Evolutionary conservation across 495 filamentous ascomycete genomes (phyloP).

Genomic region (Xylaria venustula): DNA sequence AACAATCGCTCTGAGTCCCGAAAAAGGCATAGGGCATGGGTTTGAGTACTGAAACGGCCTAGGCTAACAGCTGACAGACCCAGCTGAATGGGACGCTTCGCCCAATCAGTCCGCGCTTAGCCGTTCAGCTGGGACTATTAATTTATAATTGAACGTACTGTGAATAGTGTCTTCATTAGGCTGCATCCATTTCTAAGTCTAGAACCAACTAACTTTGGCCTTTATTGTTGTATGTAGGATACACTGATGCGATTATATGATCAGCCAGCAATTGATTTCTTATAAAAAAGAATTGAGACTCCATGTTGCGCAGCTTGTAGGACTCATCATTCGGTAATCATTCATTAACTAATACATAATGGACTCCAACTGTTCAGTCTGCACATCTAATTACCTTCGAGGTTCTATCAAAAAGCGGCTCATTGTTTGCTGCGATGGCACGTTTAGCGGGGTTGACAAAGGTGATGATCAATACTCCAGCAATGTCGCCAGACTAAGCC

Average conservation of each 20-base stretch:
- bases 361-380: not conserved
- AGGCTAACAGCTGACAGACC: not conserved
- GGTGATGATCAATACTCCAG: not conserved
- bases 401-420: constrained; percentile 15
- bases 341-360: not conserved
- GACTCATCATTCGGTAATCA: not conserved
- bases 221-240: no score
- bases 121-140: not conserved
- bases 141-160: not conserved
- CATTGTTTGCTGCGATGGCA: constrained; percentile 25
- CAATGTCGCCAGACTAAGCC: not conserved
- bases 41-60: no score
- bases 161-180: not conserved
- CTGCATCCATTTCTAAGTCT: not conserved
- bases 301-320: no score
- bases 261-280: no score
- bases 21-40: no score
- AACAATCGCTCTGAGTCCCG: no score
- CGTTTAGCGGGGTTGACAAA: constrained; percentile 8
- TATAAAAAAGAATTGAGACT: no score
- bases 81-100: not conserved
- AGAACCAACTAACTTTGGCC: not conserved
- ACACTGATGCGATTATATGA: no score
- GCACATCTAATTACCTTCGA: not conserved
- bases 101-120: not conserved